phyloP scores from a whole-genome alignment of 2,329 filamentous ascomycete genomes.

The Sarocladium kiliense region DNA sequence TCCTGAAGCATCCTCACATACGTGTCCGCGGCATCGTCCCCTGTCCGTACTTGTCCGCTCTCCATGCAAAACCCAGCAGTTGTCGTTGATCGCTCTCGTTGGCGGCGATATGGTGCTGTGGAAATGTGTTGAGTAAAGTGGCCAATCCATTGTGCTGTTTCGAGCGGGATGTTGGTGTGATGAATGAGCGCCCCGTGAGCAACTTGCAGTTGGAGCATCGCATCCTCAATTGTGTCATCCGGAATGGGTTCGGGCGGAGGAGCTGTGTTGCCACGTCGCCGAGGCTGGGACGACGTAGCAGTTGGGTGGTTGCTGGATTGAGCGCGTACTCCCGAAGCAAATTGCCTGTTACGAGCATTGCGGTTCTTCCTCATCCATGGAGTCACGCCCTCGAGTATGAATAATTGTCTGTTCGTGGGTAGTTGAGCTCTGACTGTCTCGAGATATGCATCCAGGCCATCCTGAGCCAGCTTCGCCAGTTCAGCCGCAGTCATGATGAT shows the following conservation, averaged over 20 bases:
- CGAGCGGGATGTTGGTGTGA: constrained; percentile 54
- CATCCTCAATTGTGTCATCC: constrained; percentile 66
- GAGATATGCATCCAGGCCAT: constrained; percentile 54
- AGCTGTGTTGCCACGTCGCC: constrained; percentile 35
- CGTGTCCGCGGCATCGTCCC: constrained; percentile 60
- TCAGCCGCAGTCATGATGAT: constrained; percentile 58
- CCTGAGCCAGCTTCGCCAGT: constrained; percentile 54
- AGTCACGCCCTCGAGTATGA: constrained; percentile 65
- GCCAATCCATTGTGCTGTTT: constrained; percentile 69
- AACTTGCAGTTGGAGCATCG: constrained; percentile 65
- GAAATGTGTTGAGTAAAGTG: constrained; percentile 76
- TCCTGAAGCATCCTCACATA: constrained; percentile 74
- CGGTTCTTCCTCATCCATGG: constrained; percentile 65
- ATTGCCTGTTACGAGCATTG: constrained; percentile 62
- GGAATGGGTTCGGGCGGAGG: constrained; percentile 47
- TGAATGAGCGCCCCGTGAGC: constrained; percentile 63
- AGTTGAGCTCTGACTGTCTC: constrained; percentile 49
- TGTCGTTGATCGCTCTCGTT: constrained; percentile 41
- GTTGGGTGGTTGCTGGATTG: constrained; percentile 22
- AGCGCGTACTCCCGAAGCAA: constrained; percentile 57
- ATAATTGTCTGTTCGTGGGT: constrained; percentile 51
- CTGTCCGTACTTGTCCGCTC: constrained; percentile 66
- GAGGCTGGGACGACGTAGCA: constrained; percentile 14
- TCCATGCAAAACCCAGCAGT: constrained; percentile 74
- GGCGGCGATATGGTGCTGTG: constrained; percentile 64